Base-by-base conservation (phyloP, 2,329 filamentous ascomycete genomes). In the Aschersonia sp. region DNA sequence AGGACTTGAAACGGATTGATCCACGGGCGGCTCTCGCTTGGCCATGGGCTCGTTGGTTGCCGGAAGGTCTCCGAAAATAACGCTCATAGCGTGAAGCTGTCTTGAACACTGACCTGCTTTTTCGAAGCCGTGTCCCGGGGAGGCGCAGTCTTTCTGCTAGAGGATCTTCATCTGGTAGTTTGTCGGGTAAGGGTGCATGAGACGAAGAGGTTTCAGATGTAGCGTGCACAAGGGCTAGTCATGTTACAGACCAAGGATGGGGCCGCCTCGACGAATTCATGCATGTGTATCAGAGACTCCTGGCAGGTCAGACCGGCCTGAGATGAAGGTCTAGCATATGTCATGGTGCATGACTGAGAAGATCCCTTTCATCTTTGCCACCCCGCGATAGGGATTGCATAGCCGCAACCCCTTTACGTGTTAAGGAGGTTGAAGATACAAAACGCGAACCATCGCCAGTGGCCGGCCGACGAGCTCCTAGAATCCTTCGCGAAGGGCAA, bases 121-220 rank as follows among this genome's bases (percentile, higher is more conserved):
- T 8, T 37, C 8, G 12, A 37, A 37, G 35, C 12, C 8, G 35
- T 9, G 12, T 37, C 35, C 12, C 35, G 35, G 35, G 12, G 35
- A 12, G 35, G 35, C 35, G 35, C 35, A 37, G 35, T 37, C 35
- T 37, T 37, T 8, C 35, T 8, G 12, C 35, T 37, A 37, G 35
- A 37, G 8, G 35, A 37, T 37, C 35, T 37, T 37, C 35, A 37
- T 37, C 35, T 37, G 35, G 35, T 37, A 37, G 35, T 37, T 9
- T 37, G 35, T 12, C 35, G 35, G 35, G 35, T 12, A 12, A 37
- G 22, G 12, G 35, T 12, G 35, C 35, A 37, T 37, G 8, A 37
- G 35, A 37, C 12, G 35, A 37, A 48, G 10, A 11, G 43, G 47
- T 48, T 45, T 48, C 47, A 48, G 47, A 45, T 39, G 11, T 8